phyloP scores from a whole-genome alignment of 257 asterid species.

The Capsicum rhomboideum region DNA sequence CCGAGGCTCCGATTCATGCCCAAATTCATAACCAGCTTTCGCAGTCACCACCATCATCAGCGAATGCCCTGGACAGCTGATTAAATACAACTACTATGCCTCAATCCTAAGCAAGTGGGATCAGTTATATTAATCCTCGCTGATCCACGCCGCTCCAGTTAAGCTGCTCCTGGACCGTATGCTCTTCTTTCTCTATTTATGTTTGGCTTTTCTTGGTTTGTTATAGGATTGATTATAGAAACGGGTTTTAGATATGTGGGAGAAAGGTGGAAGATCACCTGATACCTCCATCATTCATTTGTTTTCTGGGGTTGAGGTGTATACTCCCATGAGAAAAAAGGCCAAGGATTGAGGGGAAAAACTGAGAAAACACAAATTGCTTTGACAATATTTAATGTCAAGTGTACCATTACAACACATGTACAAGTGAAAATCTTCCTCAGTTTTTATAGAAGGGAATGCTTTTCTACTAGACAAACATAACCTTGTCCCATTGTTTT shows the following conservation, averaged over 20 bases:
- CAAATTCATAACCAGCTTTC: conserved; percentile 30
- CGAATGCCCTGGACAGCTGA: conserved; percentile 40
- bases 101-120: neutral
- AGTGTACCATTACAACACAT: conserved; percentile 29
- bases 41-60: conserved; percentile 26
- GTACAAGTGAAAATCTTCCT: conserved; percentile 32
- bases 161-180: neutral
- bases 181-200: conserved; percentile 2
- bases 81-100: neutral
- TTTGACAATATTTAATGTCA: conserved; percentile 20
- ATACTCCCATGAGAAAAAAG: conserved; percentile 8
- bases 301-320: conserved; percentile 13
- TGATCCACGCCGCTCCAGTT: neutral
- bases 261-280: conserved; percentile 66
- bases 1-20: conserved; percentile 21
- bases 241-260: conserved; percentile 32
- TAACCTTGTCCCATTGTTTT: neutral
- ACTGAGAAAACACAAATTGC: conserved; percentile 18
- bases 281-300: conserved; percentile 28
- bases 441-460: conserved; percentile 35
- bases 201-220: conserved; percentile 11
- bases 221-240: conserved; percentile 21
- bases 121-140: conserved; percentile 1
- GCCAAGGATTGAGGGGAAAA: neutral
- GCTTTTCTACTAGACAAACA: neutral